A percentile compares a stretch with the other conserved stretches of the same genome.
Evolutionary conservation across 73 alveolate genomes (phyloP).

Genomic region (Paramecium primaurelia): DNA sequence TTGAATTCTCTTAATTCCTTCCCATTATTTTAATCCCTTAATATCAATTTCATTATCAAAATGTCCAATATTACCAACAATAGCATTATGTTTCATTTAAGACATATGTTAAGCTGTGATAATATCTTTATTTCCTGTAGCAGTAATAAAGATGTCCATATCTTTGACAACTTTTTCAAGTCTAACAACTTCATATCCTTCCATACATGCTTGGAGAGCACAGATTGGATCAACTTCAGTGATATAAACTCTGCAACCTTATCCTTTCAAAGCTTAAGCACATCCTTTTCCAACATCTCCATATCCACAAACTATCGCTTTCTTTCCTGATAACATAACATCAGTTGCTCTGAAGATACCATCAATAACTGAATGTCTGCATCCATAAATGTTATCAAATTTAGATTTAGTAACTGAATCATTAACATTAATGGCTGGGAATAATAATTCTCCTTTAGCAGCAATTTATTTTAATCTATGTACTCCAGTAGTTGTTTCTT

Average conservation of each 20-base stretch:
- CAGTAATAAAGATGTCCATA: slow-evolving; percentile 90
- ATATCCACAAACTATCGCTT: slow-evolving; percentile 90
- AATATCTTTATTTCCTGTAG: slow-evolving; percentile 95
- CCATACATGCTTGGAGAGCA: slow-evolving; percentile 97
- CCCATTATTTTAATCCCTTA: slow-evolving; percentile 83
- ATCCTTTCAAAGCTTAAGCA: slow-evolving; percentile 93
- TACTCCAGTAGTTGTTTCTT: slow-evolving; percentile 98
- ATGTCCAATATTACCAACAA: slow-evolving; percentile 97
- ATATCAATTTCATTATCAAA: slow-evolving; percentile 96
- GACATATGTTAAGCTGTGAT: slow-evolving; percentile 89
- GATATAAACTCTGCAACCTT: slow-evolving; percentile 92
- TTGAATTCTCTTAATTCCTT: slow-evolving; percentile 82
- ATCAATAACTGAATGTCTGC: slow-evolving; percentile 97
- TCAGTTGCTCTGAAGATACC: slow-evolving; percentile 99
- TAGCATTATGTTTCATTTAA: slow-evolving; percentile 97
- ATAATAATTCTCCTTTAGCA: slow-evolving; percentile 84
- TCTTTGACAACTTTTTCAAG: slow-evolving; percentile 76
- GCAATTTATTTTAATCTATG: slow-evolving; percentile 89
- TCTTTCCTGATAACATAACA: slow-evolving; percentile 97
- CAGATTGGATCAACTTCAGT: slow-evolving; percentile 98
- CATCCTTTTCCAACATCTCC: slow-evolving; percentile 99
- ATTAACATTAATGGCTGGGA: slow-evolving; percentile 95
- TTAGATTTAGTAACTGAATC: slow-evolving; percentile 96
- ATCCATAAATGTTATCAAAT: slow-evolving; percentile 93
- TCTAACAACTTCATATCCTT: slow-evolving; percentile 90